Conservation (phyloP, 306 rosid species). For the Vigna unguiculata region DNA sequence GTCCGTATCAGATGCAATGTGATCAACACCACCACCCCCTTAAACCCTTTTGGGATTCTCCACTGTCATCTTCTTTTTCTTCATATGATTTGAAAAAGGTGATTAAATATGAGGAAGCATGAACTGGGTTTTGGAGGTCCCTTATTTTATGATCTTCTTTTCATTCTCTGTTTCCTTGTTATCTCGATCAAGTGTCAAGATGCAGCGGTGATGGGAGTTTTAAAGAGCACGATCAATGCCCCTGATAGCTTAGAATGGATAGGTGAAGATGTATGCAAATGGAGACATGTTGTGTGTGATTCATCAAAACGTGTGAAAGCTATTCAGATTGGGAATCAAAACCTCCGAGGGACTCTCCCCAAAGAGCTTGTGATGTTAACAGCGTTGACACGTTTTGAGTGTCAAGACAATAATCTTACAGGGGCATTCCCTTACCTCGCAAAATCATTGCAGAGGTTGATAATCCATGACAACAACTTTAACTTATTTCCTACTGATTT, state of each 20-base stretch:
- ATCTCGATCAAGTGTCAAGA: slow-evolving; percentile 49
- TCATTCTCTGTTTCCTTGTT: slow-evolving; percentile 1
- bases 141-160: not conserved
- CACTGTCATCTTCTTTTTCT: not conserved
- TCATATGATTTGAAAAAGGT: not conserved
- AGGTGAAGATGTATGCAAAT: slow-evolving; percentile 58
- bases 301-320: slow-evolving; percentile 38
- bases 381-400: slow-evolving; percentile 56
- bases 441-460: slow-evolving; percentile 40
- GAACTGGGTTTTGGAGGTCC: slow-evolving; percentile 44
- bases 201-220: slow-evolving; percentile 52
- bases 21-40: not conserved
- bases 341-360: slow-evolving; percentile 70
- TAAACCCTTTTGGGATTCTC: slow-evolving; percentile 30
- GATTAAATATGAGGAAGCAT: slow-evolving; percentile 48
- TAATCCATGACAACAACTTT: slow-evolving; percentile 64
- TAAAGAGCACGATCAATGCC: slow-evolving; percentile 48
- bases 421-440: slow-evolving; percentile 73
- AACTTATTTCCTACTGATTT: slow-evolving; percentile 58
- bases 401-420: slow-evolving; percentile 55
- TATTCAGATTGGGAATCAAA: slow-evolving; percentile 64
- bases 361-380: slow-evolving; percentile 52
- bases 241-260: slow-evolving; percentile 58
- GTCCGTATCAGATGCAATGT: not conserved
- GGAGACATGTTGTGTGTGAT: slow-evolving; percentile 56